These are phyloP conservation scores for Triangularia setosa DNA, from an alignment of 2,329 filamentous ascomycete species.

Conservation along the genomic window DNA sequence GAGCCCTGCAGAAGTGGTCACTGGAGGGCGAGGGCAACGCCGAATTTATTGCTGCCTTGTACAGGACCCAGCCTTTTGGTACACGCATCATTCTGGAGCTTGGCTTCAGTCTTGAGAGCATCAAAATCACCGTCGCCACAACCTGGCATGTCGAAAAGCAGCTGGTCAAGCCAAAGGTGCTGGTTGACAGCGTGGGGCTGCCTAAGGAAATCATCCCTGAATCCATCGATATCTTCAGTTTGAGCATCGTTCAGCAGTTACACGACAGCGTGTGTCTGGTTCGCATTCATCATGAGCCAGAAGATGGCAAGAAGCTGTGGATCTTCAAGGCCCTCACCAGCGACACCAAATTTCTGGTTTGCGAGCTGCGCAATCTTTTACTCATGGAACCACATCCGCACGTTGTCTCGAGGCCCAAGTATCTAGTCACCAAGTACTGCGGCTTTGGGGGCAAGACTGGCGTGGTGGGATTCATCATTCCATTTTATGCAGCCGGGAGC, in stretches of 20 bases:
- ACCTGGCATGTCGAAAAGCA: slow-evolving; percentile 53
- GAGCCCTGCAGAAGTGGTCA: slow-evolving; percentile 52
- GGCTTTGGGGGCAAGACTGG: slow-evolving; percentile 53
- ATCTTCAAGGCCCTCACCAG: slow-evolving; percentile 58
- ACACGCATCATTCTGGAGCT: slow-evolving; percentile 54
- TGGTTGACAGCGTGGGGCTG: slow-evolving; percentile 43
- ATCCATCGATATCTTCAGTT: slow-evolving; percentile 44
- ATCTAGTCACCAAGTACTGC: slow-evolving; percentile 53
- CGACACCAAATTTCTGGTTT: slow-evolving; percentile 57
- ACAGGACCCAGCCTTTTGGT: slow-evolving; percentile 51
- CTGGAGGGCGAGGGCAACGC: slow-evolving; percentile 29
- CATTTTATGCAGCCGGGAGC: slow-evolving; percentile 51
- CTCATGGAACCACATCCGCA: slow-evolving; percentile 49
- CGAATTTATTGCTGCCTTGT: slow-evolving; percentile 33
- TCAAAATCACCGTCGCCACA: slow-evolving; percentile 44
- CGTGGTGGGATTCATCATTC: slow-evolving; percentile 54
- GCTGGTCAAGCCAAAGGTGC: slow-evolving; percentile 41
- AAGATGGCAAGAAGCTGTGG: slow-evolving; percentile 36
- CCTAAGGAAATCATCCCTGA: slow-evolving; percentile 39
- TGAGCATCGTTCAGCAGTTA: slow-evolving; percentile 51
- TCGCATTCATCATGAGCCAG: slow-evolving; percentile 28
- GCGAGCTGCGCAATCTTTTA: slow-evolving; percentile 55
- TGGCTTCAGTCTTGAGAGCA: slow-evolving; percentile 43
- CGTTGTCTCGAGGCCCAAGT: slow-evolving; percentile 48
- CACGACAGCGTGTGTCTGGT: slow-evolving; percentile 59